Base-by-base conservation (phyloP, 1,139 yeast genomes). In the Saccharomyces hybrid region DNA sequence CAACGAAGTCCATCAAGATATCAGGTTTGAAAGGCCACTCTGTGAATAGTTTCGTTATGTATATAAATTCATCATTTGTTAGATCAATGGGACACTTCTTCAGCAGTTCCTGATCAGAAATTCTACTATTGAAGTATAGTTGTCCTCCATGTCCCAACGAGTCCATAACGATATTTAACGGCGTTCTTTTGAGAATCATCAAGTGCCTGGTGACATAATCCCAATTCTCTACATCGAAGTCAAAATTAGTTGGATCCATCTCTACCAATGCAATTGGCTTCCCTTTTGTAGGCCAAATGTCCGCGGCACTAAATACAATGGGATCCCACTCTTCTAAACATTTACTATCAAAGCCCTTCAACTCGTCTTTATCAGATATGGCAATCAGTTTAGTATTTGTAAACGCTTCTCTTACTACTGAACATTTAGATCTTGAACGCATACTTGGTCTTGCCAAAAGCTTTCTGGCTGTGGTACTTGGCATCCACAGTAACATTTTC, bases 21-120 rank as follows among this genome's bases (percentile, higher is more conserved):
- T 78, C 78, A 0, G 97, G 97, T 69, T 84, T 89, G 74, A 90
- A 91, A 0, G 98, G 95, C 98, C 98, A 91, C 25, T 72, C 67
- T 49, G 76, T 78, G 66, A 85, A 88, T 2, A 73, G 76, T 4
- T 77, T 69, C 3, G 83, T 75, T 7, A 91, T 66, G 5, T 67
- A 62, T 6, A 74, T 57, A 57, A 85, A 75, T 20, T 89, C 95
- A 0, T 78, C 79, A 5, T 74, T 65, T 0, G 81, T 73, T 55
- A 90, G 71, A 2, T 79, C 78, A 20, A 73, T 70, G 0, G 87
- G 80, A 2, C 68, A 64, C 57, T 76, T 79, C 9, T 77, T 66
- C 54, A 81, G 63, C 2, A 84, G 55, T 0, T 68, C 70, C 7
- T 58, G 52, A 2, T 78, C 74, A 1, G 70, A 64, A 0, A 78